Evolutionary conservation across 2,329 filamentous ascomycete genomes (phyloP).

Genomic region (Penicillium sp.): DNA sequence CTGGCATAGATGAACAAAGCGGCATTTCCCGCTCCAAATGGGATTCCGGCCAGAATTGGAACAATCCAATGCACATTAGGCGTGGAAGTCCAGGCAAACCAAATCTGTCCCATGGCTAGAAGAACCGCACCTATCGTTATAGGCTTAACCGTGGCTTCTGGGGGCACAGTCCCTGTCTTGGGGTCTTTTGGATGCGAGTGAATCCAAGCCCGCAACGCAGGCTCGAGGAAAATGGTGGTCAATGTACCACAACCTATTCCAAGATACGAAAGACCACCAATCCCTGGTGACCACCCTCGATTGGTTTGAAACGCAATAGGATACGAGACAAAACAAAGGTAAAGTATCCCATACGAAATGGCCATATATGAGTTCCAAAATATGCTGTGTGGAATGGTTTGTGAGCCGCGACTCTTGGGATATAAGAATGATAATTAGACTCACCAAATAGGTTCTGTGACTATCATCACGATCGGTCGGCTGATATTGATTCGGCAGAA

Average conservation of each 20-base stretch:
- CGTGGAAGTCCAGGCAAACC: constrained; percentile 82
- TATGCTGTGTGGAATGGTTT: constrained; percentile 51
- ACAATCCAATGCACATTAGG: constrained; percentile 76
- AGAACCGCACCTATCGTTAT: constrained; percentile 75
- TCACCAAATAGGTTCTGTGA: constrained; percentile 79
- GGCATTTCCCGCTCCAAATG: constrained; percentile 73
- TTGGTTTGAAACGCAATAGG: constrained; percentile 73
- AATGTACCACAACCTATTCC: constrained; percentile 62
- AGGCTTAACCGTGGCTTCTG: constrained; percentile 75
- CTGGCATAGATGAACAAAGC: constrained; percentile 75
- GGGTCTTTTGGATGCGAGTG: constrained; percentile 72
- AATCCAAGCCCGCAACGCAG: constrained; percentile 72
- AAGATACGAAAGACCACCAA: constrained; percentile 73
- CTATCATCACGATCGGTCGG: constrained; percentile 71
- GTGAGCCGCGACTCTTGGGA: too few relatives aligned
- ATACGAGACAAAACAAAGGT: constrained; percentile 85
- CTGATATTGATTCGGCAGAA: constrained; percentile 71
- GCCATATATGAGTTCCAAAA: constrained; percentile 69
- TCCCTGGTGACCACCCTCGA: constrained; percentile 71
- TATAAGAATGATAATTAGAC: too few relatives aligned
- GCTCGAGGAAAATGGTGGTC: constrained; percentile 55
- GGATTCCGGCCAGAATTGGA: constrained; percentile 76
- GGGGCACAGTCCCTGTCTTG: constrained; percentile 67
- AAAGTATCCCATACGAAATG: constrained; percentile 78
- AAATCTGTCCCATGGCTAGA: constrained; percentile 73